Conservation (phyloP, 2,329 filamentous ascomycete species). For the Sclerotinia nivalis region DNA sequence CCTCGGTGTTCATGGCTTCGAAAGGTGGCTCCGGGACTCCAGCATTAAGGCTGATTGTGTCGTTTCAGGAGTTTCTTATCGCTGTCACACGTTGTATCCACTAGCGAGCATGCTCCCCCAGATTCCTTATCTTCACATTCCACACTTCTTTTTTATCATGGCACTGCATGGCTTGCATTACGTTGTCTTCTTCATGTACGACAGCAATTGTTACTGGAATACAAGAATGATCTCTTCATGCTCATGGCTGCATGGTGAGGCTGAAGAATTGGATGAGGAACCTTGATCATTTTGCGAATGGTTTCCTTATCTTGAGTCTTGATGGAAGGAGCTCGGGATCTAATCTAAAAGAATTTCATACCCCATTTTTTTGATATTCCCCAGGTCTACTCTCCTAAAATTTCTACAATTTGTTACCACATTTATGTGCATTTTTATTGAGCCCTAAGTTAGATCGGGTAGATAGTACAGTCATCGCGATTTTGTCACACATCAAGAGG, state of each 20-base stretch:
- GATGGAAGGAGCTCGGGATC: neutral
- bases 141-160: neutral
- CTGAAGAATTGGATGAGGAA: neutral
- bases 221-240: neutral
- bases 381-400: neutral
- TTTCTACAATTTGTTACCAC: neutral
- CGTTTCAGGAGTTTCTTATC: slow-evolving; percentile 13
- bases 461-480: neutral
- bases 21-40: neutral
- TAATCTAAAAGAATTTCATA: slow-evolving; percentile 15
- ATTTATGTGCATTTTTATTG: neutral
- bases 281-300: neutral
- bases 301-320: slow-evolving; percentile 12
- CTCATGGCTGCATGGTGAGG: neutral
- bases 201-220: neutral
- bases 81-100: neutral
- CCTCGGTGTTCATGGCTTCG: neutral
- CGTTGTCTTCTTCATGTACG: neutral
- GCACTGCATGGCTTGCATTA: neutral
- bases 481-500: neutral
- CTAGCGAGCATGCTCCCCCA: slow-evolving; percentile 16
- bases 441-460: too few species aligned
- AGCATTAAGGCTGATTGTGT: neutral
- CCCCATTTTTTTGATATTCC: neutral
- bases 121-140: slow-evolving; percentile 20